phyloP scores from a whole-genome alignment of 2,329 filamentous ascomycete species.

The Beauveria asiatica region DNA sequence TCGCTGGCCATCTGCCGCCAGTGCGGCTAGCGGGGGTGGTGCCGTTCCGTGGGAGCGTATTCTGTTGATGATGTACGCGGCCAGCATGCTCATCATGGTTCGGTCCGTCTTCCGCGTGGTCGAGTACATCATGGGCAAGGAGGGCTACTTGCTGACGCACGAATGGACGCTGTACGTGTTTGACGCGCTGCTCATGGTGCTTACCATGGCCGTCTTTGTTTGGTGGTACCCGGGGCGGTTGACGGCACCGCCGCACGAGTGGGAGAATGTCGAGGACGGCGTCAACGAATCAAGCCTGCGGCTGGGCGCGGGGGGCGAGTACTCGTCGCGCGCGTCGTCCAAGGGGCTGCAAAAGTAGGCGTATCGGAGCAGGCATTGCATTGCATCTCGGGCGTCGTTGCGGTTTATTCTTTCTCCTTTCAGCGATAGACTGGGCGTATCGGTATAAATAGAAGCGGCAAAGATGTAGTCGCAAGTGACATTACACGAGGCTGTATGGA shows the following conservation, averaged over 20 bases:
- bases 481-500: neutral
- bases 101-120: slow-evolving; percentile 37
- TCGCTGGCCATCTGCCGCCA: slow-evolving; percentile 14
- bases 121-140: slow-evolving; percentile 36
- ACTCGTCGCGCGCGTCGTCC: neutral
- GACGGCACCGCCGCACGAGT: slow-evolving; percentile 6
- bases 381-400: neutral
- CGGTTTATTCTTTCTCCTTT: neutral
- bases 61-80: slow-evolving; percentile 29
- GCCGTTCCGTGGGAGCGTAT: slow-evolving; percentile 25
- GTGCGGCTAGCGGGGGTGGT: neutral
- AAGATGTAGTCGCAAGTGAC: neutral
- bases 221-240: slow-evolving; percentile 16
- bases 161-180: slow-evolving; percentile 38
- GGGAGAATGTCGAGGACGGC: neutral
- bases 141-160: slow-evolving; percentile 30
- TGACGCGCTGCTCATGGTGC: slow-evolving; percentile 24
- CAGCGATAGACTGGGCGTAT: neutral
- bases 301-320: slow-evolving; percentile 1
- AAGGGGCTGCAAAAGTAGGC: neutral
- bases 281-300: neutral
- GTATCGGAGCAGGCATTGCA: neutral
- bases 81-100: slow-evolving; percentile 31
- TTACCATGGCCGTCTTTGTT: slow-evolving; percentile 16
- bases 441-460: neutral